A percentile compares a stretch with the other conserved stretches of the same genome.
Conservation (phyloP, 768 basidiomycete genomes). For the Hypholoma sublateritium region DNA sequence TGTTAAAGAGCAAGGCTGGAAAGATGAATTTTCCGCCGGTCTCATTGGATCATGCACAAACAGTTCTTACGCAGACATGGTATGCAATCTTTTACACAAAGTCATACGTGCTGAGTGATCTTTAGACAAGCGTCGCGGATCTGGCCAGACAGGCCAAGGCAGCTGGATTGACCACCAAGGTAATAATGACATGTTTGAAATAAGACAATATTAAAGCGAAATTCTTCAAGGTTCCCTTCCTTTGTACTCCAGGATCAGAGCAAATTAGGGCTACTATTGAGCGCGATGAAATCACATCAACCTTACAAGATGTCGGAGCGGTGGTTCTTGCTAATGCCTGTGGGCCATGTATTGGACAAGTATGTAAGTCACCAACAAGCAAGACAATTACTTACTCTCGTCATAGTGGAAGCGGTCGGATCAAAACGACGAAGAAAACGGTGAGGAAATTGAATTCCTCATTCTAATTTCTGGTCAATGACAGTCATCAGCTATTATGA, state of each 20-base stretch:
- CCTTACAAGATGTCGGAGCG: conserved; percentile 88
- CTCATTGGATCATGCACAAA: conserved; percentile 99
- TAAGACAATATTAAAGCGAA: conserved; percentile 4
- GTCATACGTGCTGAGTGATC: not conserved
- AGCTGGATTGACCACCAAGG: conserved; percentile 79
- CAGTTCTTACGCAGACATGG: conserved; percentile 97
- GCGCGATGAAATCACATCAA: conserved; percentile 82
- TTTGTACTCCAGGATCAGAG: conserved; percentile 91
- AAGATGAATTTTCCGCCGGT: conserved; percentile 86
- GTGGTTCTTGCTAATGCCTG: conserved; percentile 96
- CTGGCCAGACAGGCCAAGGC: conserved; percentile 86
- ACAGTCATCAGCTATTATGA: conserved; percentile 75
- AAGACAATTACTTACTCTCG: conserved; percentile 5
- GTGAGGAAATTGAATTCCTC: conserved; percentile 37
- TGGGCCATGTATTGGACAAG: conserved; percentile 98
- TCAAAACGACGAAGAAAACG: conserved; percentile 87
- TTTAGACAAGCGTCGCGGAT: conserved; percentile 88
- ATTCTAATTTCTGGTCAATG: not conserved
- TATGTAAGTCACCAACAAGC: conserved; percentile 25
- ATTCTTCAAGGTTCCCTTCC: conserved; percentile 64
- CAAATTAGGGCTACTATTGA: conserved; percentile 98
- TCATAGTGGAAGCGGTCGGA: conserved; percentile 90
- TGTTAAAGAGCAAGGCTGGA: conserved; percentile 86
- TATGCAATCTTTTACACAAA: conserved; percentile 22
- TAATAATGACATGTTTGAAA: conserved; percentile 20